phyloP scores from a whole-genome alignment of 2,329 filamentous ascomycete genomes.

The Pseudocercospora eumusae region DNA sequence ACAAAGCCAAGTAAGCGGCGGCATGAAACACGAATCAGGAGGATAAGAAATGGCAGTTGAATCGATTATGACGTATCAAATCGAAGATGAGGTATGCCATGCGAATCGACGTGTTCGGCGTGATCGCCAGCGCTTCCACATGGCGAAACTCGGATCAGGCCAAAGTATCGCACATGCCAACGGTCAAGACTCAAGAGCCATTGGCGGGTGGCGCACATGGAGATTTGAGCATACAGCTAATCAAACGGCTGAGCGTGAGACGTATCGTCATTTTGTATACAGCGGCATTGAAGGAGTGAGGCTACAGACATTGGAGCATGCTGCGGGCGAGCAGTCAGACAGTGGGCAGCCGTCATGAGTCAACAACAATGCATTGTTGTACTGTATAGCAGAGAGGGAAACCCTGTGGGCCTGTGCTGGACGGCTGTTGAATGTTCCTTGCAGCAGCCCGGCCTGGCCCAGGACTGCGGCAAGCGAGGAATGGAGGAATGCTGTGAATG shows the following conservation, averaged over 20 bases:
- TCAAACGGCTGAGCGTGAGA: conserved; percentile 2
- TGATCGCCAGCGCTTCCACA: conserved; percentile 17
- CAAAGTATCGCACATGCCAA: conserved; percentile 5
- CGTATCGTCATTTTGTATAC: conserved; percentile 2
- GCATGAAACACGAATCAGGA: conserved; percentile 3
- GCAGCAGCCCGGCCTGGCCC: conserved; percentile 1
- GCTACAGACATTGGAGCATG: conserved; percentile 2
- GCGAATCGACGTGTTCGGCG: conserved; percentile 12
- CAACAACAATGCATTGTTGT: conserved; percentile 8
- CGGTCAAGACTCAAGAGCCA: too few species aligned
- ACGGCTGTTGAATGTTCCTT: background rate
- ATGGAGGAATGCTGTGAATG: background rate
- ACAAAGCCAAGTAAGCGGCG: conserved; percentile 10
- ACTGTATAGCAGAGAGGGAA: background rate
- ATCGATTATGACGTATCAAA: conserved; percentile 20
- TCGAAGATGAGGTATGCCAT: conserved; percentile 4
- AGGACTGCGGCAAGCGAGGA: background rate
- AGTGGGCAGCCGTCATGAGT: background rate
- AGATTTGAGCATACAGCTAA: conserved; percentile 6
- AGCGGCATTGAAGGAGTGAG: background rate
- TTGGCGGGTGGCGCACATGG: too few species aligned
- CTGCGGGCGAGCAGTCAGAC: background rate
- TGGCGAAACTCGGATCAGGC: conserved; percentile 9
- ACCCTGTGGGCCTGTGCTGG: conserved; percentile 2
- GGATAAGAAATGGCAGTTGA: conserved; percentile 4